Percentiles rank a stretch among this genome's conserved stretches.
Conservation (phyloP, 352 stramenopile species). For the Phytophthora colocasiae region DNA sequence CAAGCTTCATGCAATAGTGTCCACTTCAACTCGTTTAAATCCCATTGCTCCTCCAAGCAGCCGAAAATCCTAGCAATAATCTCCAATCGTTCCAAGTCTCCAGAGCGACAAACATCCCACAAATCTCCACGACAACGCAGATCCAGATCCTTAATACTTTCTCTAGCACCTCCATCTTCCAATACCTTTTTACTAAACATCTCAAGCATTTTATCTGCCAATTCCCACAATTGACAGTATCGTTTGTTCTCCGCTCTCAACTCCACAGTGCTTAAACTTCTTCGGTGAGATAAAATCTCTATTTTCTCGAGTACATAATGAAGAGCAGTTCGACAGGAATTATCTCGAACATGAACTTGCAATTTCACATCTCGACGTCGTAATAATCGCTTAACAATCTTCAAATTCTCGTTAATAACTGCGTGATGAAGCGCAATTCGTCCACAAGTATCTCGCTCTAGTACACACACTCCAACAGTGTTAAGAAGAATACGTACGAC, state of each 20-base stretch:
- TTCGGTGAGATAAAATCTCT: constrained; percentile 23
- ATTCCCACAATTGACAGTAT: constrained; percentile 45
- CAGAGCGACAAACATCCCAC: constrained; percentile 55
- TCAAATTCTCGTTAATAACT: constrained; percentile 45
- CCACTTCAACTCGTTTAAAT: constrained; percentile 36
- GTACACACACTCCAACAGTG: constrained; percentile 16
- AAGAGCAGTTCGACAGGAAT: constrained; percentile 40
- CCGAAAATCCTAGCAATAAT: constrained; percentile 40
- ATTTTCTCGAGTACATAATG: constrained; percentile 65
- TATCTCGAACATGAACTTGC: constrained; percentile 53
- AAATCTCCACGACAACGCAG: constrained; percentile 49
- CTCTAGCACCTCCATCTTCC: constrained; percentile 1
- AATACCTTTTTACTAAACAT: constrained; percentile 15
- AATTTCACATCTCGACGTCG: constrained; percentile 42
- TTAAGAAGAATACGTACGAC: constrained; percentile 30
- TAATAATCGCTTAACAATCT: constrained; percentile 44
- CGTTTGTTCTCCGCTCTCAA: constrained; percentile 33
- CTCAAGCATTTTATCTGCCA: constrained; percentile 46
- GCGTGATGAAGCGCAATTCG: constrained; percentile 64
- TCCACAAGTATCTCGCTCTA: constrained; percentile 48
- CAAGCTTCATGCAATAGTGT: constrained; percentile 74
- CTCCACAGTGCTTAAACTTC: not conserved
- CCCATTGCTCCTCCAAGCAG: constrained; percentile 6
- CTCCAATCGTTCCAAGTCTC: constrained; percentile 49
- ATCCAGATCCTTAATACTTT: constrained; percentile 39